phyloP scores from a whole-genome alignment of 169 alveolate genomes.

The Plasmodium gonderi region DNA sequence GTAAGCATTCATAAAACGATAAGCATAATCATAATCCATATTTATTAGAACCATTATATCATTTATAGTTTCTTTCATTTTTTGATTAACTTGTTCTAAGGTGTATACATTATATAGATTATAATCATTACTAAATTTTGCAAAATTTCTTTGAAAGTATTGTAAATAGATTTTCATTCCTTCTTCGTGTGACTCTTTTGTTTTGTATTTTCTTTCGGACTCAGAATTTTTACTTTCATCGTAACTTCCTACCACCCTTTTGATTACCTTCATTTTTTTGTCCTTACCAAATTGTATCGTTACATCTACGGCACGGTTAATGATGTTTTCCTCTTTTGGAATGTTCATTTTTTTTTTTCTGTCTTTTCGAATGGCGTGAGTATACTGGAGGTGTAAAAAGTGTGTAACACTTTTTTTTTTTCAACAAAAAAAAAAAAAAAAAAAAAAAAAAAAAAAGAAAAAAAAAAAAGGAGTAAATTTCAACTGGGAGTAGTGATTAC shows the following conservation, averaged over 20 bases:
- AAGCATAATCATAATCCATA: slow-evolving; percentile 36
- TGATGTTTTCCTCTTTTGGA: slow-evolving; percentile 13
- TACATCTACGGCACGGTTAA: not conserved
- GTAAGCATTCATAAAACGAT: slow-evolving; percentile 23
- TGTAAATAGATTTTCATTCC: slow-evolving; percentile 31
- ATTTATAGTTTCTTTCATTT: slow-evolving; percentile 11
- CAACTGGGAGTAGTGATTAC: too few species aligned
- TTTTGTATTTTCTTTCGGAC: not conserved
- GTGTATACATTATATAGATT: slow-evolving; percentile 25
- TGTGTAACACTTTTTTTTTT: not conserved
- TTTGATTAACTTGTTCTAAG: slow-evolving; percentile 7
- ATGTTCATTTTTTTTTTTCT: slow-evolving; percentile 24
- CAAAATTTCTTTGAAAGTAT: slow-evolving; percentile 23
- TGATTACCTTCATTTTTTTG: slow-evolving; percentile 29
- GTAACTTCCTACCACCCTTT: not conserved
- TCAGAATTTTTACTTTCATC: not conserved
- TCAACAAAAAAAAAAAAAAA: not conserved
- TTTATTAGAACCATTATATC: slow-evolving; percentile 18
- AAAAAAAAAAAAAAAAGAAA: not conserved
- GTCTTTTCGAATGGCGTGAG: too few species aligned
- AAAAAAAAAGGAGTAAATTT: too few species aligned
- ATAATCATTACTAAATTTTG: slow-evolving; percentile 12
- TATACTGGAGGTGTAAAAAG: too few species aligned
- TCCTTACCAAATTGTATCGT: slow-evolving; percentile 34
- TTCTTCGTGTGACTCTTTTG: not conserved